phyloP scores from a whole-genome alignment of 148 eudicot genomes.

The Euryodendron excelsum region DNA sequence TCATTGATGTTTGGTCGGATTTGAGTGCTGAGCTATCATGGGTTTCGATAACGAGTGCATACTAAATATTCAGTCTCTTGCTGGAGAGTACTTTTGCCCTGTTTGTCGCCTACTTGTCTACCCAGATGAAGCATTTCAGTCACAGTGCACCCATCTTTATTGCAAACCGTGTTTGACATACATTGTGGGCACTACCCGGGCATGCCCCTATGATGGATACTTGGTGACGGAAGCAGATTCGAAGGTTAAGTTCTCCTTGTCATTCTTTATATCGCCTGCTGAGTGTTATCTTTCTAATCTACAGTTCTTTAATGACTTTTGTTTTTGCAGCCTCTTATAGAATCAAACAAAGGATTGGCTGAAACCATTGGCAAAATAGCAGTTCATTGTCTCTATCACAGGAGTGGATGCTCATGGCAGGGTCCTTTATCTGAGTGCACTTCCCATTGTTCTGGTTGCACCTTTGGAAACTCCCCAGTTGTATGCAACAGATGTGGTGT shows the following conservation, averaged over 20 bases:
- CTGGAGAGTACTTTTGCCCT: slow-evolving; percentile 92
- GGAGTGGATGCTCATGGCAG: slow-evolving; percentile 97
- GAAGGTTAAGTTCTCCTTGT: slow-evolving; percentile 43
- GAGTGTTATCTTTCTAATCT: slow-evolving; percentile 13
- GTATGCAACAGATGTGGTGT: slow-evolving; percentile 82
- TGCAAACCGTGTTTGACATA: slow-evolving; percentile 90
- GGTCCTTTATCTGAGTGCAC: slow-evolving; percentile 72
- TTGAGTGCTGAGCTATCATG: slow-evolving; percentile 39
- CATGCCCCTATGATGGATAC: slow-evolving; percentile 95
- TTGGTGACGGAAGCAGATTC: slow-evolving; percentile 87
- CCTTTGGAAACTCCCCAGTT: slow-evolving; percentile 91
- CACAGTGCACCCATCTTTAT: slow-evolving; percentile 87
- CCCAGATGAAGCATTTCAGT: slow-evolving; percentile 84
- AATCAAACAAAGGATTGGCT: slow-evolving; percentile 65
- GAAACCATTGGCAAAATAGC: slow-evolving; percentile 75
- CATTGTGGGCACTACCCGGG: slow-evolving; percentile 64
- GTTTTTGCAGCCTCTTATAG: slow-evolving; percentile 66
- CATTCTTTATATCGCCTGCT: not conserved
- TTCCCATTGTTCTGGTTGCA: slow-evolving; percentile 68
- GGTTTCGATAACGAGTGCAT: slow-evolving; percentile 98
- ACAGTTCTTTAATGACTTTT: slow-evolving; percentile 5
- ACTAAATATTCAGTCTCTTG: slow-evolving; percentile 66
- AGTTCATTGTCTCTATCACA: slow-evolving; percentile 83
- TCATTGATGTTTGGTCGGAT: slow-evolving; percentile 17
- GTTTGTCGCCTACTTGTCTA: slow-evolving; percentile 91